Base-by-base conservation (phyloP, 345 rosid species). In the Pelargonium nanum region DNA sequence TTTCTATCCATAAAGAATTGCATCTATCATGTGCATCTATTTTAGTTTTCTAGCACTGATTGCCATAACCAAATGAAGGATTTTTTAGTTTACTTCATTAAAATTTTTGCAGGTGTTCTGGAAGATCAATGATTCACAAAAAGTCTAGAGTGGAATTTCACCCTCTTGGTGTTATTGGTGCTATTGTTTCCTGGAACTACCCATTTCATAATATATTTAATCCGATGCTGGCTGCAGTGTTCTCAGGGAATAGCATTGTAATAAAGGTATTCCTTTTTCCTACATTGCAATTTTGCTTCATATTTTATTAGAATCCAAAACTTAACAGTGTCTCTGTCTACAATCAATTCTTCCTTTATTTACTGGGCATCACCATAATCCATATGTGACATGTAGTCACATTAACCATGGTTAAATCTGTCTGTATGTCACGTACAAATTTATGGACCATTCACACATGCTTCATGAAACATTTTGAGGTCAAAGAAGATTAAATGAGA, bases 171-270 rank as follows among this genome's bases (percentile, higher is more conserved):
- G 96, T 89, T 59, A 72, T 93, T 52, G 97, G 96, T 70, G 99
- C 99, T 65, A 89, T 93, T 60, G 99, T 93, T 67, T 91, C 99
- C 0, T 89, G 97, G 99, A 93, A 93, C 78, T 93, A 93, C 75
- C 97, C 99, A n/a, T 93, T 93, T 71, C 99, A 93, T 60, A 93
- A 93, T 75, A 88, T 93, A 60, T 87, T 93, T 65, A 93, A 93
- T 76, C 97, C 97, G 70, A 87, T 93, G 94, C 83, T 93, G 60
- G 97, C 97, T 19, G 96, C 99, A 40, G 85, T 93, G 62, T 93
- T 93, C 75, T 85, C 99, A 34, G 99, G 97, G 74, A 93, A 93
- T 72, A 67, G 94, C 72, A 78, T 93, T 78, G 96, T 89, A 59
- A 84, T 93, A 57, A 93, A 89, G 96, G 97, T 87, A 72, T 59